Conservation (phyloP, 257 asterid genomes). For the Linaria vulgaris region DNA sequence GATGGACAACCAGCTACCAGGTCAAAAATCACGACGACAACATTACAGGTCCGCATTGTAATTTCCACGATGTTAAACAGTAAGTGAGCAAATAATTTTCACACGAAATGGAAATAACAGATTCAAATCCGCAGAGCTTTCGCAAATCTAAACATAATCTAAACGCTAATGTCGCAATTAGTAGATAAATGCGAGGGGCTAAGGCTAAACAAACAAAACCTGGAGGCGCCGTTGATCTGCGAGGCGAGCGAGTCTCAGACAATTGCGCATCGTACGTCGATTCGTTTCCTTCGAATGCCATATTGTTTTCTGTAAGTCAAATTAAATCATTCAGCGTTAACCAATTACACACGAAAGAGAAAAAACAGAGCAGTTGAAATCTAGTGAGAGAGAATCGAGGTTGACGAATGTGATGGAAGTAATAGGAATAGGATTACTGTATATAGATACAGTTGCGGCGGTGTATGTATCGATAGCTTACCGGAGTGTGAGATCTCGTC, state of each 20-base stretch:
- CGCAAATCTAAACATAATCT: slow-evolving; percentile 33
- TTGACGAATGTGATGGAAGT: slow-evolving; percentile 28
- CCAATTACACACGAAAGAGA: slow-evolving; percentile 4
- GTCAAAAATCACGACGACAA: slow-evolving; percentile 6
- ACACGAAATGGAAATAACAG: too few relatives aligned
- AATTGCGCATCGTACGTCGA: slow-evolving; percentile 41
- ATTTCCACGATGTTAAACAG: slow-evolving; percentile 23
- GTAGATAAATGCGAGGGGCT: too few relatives aligned
- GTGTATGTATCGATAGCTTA: too few relatives aligned
- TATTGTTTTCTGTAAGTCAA: background rate
- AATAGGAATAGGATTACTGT: too few relatives aligned
- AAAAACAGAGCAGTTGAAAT: slow-evolving; percentile 31
- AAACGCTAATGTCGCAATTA: too few relatives aligned
- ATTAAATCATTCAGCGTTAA: background rate
- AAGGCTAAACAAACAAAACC: background rate
- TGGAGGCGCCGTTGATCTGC: slow-evolving; percentile 58
- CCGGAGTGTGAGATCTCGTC: too few relatives aligned
- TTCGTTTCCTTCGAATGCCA: slow-evolving; percentile 54
- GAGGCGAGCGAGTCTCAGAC: slow-evolving; percentile 62
- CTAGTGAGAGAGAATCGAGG: slow-evolving; percentile 26
- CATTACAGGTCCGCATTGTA: slow-evolving; percentile 20
- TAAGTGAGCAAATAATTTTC: slow-evolving; percentile 27
- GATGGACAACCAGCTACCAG: background rate
- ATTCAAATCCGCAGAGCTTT: too few relatives aligned
- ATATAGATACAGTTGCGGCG: too few relatives aligned